Conservation (phyloP, 805 yeast genomes). For the Vanderwaltozyma yarrowii region DNA sequence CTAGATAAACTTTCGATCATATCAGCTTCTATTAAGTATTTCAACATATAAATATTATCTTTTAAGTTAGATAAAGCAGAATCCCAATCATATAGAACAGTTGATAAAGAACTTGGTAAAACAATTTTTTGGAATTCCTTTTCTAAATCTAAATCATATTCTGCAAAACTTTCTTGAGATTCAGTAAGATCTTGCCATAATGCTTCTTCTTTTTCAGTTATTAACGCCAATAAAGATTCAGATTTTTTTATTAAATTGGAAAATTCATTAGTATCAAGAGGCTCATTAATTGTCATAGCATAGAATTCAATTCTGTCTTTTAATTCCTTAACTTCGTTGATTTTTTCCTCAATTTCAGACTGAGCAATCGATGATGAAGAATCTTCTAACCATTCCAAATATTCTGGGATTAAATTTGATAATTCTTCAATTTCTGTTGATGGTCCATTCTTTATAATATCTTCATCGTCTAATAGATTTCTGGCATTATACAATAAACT, state of each 20-base stretch:
- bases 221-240: slow-evolving; percentile 29
- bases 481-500: slow-evolving; percentile 62
- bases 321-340: slow-evolving; percentile 6
- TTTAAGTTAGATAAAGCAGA: slow-evolving; percentile 8
- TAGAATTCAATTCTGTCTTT: slow-evolving; percentile 30
- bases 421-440: slow-evolving; percentile 31
- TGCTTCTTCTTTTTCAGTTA: slow-evolving; percentile 36
- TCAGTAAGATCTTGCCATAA: slow-evolving; percentile 37
- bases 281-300: slow-evolving; percentile 35
- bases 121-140: slow-evolving; percentile 40
- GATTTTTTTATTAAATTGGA: slow-evolving; percentile 35
- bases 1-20: slow-evolving; percentile 13
- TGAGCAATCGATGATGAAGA: no score
- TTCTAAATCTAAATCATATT: slow-evolving; percentile 41
- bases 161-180: slow-evolving; percentile 35
- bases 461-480: slow-evolving; percentile 44
- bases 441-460: slow-evolving; percentile 35
- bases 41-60: slow-evolving; percentile 7
- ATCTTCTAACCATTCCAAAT: slow-evolving; percentile 70
- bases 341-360: slow-evolving; percentile 27
- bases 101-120: slow-evolving; percentile 14
- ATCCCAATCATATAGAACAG: slow-evolving; percentile 7
- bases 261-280: slow-evolving; percentile 40
- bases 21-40: slow-evolving; percentile 21
- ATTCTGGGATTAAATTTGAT: slow-evolving; percentile 33